A percentile compares a stretch with the other conserved stretches of the same genome.
Conservation (phyloP, 2,329 filamentous ascomycete species). For the Fusarium tjaetaba region DNA sequence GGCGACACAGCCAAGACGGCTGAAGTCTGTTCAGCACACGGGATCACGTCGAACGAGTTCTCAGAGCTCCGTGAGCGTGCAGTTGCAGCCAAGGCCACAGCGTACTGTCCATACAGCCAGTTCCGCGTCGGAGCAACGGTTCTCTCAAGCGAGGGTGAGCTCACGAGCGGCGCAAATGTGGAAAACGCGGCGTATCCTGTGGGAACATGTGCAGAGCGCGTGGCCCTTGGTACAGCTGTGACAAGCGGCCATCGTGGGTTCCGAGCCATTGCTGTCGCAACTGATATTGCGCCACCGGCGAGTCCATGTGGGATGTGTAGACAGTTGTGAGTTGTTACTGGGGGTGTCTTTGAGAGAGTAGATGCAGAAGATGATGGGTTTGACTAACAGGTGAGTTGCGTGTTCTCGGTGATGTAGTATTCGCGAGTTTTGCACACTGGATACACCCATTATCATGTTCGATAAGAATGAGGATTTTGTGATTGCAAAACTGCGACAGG, state of each 20-base stretch:
- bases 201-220: constrained; percentile 93
- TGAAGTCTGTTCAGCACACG: constrained; percentile 47
- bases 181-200: constrained; percentile 96
- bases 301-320: constrained; percentile 96
- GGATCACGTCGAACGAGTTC: constrained; percentile 72
- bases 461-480: constrained; percentile 79
- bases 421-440: constrained; percentile 76
- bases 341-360: background rate
- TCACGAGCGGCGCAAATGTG: constrained; percentile 78
- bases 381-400: constrained; percentile 25
- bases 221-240: constrained; percentile 85
- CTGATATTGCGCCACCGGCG: constrained; percentile 75
- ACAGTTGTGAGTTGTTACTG: constrained; percentile 74
- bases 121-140: constrained; percentile 91
- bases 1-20: constrained; percentile 43
- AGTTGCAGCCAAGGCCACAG: constrained; percentile 76
- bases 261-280: constrained; percentile 85
- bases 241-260: constrained; percentile 67
- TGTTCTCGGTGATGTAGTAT: constrained; percentile 61
- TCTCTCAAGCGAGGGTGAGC: constrained; percentile 61
- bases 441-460: constrained; percentile 89
- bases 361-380: background rate
- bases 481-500: constrained; percentile 76
- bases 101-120: constrained; percentile 93
- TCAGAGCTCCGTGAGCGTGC: constrained; percentile 69